phyloP scores from a whole-genome alignment of 331 rosid species.

The Phaseolus coccineus region DNA sequence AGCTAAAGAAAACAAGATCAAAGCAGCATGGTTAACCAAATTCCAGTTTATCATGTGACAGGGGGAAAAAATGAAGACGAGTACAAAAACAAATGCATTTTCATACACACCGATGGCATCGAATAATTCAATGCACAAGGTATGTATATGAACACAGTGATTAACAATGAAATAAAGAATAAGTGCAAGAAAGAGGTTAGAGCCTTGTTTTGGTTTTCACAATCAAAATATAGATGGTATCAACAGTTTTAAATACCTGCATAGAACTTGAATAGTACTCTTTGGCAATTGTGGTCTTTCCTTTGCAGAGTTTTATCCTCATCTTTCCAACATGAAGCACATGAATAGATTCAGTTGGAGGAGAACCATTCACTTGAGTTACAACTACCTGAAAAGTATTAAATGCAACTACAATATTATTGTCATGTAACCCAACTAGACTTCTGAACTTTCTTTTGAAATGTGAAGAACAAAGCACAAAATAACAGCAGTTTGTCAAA shows the following conservation, averaged over 20 bases:
- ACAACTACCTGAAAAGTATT: slow-evolving; percentile 76
- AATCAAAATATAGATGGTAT: slow-evolving; percentile 13
- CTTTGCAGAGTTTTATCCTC: slow-evolving; percentile 94
- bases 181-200: not conserved
- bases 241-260: slow-evolving; percentile 69
- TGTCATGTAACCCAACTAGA: slow-evolving; percentile 13
- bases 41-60: slow-evolving; percentile 27
- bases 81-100: slow-evolving; percentile 6
- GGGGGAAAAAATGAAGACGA: not conserved
- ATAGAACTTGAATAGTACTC: slow-evolving; percentile 88
- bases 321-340: slow-evolving; percentile 90
- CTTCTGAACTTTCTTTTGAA: not conserved
- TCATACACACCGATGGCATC: not conserved
- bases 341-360: slow-evolving; percentile 82
- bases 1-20: slow-evolving; percentile 59
- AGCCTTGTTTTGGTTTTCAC: slow-evolving; percentile 17
- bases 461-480: not conserved
- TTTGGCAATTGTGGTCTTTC: slow-evolving; percentile 77
- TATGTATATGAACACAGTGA: not conserved
- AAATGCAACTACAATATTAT: slow-evolving; percentile 34
- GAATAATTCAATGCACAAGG: not conserved
- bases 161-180: not conserved
- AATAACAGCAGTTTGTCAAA: not conserved
- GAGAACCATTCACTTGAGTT: slow-evolving; percentile 79
- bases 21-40: slow-evolving; percentile 15